Conservation (phyloP, 805 yeast species). For the Zygosaccharomyces pseudorouxii region DNA sequence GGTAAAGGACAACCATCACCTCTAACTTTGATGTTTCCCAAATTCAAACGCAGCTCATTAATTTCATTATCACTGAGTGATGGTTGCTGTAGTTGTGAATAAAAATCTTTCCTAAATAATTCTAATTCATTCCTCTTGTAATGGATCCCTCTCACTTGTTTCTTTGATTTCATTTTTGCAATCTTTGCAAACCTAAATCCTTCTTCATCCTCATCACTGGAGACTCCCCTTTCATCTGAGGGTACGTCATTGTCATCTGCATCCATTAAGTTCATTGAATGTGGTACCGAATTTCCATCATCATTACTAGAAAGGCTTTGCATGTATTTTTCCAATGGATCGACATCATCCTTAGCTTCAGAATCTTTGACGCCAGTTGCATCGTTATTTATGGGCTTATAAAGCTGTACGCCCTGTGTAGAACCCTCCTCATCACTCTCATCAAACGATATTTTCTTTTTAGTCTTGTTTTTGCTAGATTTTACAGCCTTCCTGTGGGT, state of each 20-base stretch:
- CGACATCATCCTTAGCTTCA: constrained; percentile 23
- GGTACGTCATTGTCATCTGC: constrained; percentile 22
- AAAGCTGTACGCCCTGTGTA: not conserved
- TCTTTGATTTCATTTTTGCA: constrained; percentile 39
- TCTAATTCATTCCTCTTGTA: constrained; percentile 38
- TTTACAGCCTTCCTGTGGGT: constrained; percentile 1
- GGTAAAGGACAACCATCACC: constrained; percentile 63
- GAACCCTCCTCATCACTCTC: constrained; percentile 17
- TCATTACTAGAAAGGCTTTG: constrained; percentile 2
- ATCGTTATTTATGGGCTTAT: not conserved
- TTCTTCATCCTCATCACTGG: constrained; percentile 37
- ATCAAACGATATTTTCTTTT: constrained; percentile 13
- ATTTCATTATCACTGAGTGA: constrained; percentile 52
- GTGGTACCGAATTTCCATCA: constrained; percentile 7
- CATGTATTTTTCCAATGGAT: constrained; percentile 48
- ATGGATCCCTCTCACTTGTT: constrained; percentile 28
- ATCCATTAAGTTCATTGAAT: constrained; percentile 20
- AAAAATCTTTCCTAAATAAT: constrained; percentile 58
- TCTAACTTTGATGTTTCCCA: constrained; percentile 63
- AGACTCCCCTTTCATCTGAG: constrained; percentile 29
- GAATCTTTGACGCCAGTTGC: not conserved
- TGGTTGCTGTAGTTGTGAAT: constrained; percentile 52
- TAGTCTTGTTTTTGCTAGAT: constrained; percentile 3
- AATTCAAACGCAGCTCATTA: constrained; percentile 44
- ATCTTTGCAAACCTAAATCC: constrained; percentile 36